A percentile compares a stretch with the other conserved stretches of the same genome.
These are phyloP conservation scores for Acer yangbiense DNA, from an alignment of 345 rosid species.

Conservation along the genomic window DNA sequence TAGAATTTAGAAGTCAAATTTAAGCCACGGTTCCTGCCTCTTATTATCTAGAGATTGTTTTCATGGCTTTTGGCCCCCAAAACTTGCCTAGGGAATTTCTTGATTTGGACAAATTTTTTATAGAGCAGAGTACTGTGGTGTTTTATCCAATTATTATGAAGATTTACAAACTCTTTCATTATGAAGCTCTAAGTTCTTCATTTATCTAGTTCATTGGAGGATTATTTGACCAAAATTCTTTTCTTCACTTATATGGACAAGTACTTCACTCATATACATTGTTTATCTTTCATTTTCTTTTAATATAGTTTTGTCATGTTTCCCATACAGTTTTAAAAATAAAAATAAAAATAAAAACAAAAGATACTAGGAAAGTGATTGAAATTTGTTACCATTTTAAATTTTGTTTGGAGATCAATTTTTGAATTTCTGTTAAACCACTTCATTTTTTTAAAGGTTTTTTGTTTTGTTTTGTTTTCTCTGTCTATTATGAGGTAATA, in stretches of 20 bases:
- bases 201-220: background rate
- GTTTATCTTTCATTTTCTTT: background rate
- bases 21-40: background rate
- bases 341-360: too few species aligned
- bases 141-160: background rate
- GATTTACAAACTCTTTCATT: background rate
- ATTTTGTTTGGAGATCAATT: background rate
- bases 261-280: background rate
- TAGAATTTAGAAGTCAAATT: background rate
- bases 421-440: background rate
- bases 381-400: background rate
- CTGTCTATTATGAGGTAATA: background rate
- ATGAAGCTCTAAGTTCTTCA: background rate
- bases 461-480: too few species aligned
- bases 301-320: background rate
- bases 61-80: background rate
- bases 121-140: background rate
- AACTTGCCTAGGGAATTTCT: background rate
- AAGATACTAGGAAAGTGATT: background rate
- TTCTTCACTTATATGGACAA: background rate
- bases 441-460: too few species aligned
- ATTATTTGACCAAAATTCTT: background rate
- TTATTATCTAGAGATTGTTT: background rate
- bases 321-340: background rate
- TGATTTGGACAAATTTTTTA: background rate